Conservation (phyloP, 768 basidiomycete species). For the Plicaturopsis crispa region DNA sequence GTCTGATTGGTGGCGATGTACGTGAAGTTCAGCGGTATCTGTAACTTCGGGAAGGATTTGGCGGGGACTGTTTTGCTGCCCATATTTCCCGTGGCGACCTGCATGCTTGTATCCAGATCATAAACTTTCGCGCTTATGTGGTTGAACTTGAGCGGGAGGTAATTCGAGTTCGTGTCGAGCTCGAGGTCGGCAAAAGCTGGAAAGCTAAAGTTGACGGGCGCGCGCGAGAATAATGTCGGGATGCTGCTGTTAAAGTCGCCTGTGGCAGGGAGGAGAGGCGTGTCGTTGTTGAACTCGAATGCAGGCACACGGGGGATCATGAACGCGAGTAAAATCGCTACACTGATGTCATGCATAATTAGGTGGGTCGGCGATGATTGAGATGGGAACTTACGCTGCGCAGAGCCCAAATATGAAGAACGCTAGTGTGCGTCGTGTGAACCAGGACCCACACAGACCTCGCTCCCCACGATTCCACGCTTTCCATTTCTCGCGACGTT, state of each 20-base stretch:
- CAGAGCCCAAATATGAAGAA: conserved; percentile 60
- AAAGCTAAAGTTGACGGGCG: conserved; percentile 89
- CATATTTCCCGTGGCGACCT: conserved; percentile 63
- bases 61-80: conserved; percentile 56
- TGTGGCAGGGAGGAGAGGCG: conserved; percentile 55
- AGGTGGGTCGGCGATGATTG: not conserved
- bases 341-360: conserved; percentile 24
- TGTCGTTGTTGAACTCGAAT: conserved; percentile 50
- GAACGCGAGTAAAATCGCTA: conserved; percentile 68
- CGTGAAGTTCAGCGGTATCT: conserved; percentile 76
- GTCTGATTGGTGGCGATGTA: conserved; percentile 74
- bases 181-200: conserved; percentile 67
- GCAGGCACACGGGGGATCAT: conserved; percentile 77
- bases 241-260: conserved; percentile 49
- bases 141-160: conserved; percentile 69
- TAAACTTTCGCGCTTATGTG: conserved; percentile 60
- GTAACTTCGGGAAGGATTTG: conserved; percentile 53
- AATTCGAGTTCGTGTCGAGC: conserved; percentile 68
- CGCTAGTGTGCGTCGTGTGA: conserved; percentile 65
- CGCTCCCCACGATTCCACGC: conserved; percentile 74
- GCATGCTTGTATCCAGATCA: conserved; percentile 56
- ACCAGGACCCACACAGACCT: conserved; percentile 75
- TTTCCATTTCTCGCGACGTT: conserved; percentile 53
- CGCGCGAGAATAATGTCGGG: conserved; percentile 58
- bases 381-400: conserved; percentile 35